phyloP scores from a whole-genome alignment of 768 basidiomycete species.

The Coprinopsis strossmayeri region DNA sequence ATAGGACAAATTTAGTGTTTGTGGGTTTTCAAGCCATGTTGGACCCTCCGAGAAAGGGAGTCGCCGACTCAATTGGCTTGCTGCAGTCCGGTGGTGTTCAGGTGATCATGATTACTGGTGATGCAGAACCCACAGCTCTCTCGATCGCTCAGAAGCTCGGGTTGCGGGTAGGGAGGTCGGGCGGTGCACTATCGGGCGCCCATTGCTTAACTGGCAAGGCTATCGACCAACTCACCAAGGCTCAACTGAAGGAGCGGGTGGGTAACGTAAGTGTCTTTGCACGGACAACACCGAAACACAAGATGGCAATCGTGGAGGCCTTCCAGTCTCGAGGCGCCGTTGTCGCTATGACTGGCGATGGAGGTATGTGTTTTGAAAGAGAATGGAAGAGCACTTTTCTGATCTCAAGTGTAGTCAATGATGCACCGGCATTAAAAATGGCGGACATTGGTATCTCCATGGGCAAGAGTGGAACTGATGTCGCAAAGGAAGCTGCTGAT shows the following conservation, averaged over 20 bases:
- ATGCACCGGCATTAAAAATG: conserved; percentile 95
- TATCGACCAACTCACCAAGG: conserved; percentile 78
- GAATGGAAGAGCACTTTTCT: conserved; percentile 7
- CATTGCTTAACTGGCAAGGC: conserved; percentile 73
- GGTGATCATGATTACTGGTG: conserved; percentile 98
- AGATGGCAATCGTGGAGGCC: conserved; percentile 95
- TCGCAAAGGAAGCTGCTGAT: conserved; percentile 97
- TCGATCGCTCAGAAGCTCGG: conserved; percentile 86
- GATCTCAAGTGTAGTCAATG: conserved; percentile 72
- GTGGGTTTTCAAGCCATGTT: conserved; percentile 93
- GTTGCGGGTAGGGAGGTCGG: conserved; percentile 63
- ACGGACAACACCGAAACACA: conserved; percentile 92
- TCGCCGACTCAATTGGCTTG: conserved; percentile 80
- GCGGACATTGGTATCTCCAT: conserved; percentile 97
- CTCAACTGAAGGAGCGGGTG: conserved; percentile 77
- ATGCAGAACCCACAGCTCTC: conserved; percentile 85
- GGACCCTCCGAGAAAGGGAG: conserved; percentile 90
- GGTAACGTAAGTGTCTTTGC: conserved; percentile 86
- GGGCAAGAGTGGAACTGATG: conserved; percentile 98
- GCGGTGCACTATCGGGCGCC: conserved; percentile 22
- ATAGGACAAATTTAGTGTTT: conserved; percentile 66
- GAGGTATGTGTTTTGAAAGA: conserved; percentile 42
- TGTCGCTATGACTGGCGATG: conserved; percentile 97
- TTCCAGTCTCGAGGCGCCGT: conserved; percentile 86
- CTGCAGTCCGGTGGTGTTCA: conserved; percentile 86